Percentiles rank a stretch among this genome's conserved stretches.
Conservation (phyloP, 2,329 filamentous ascomycete species). For the Colletotrichum trifolii region DNA sequence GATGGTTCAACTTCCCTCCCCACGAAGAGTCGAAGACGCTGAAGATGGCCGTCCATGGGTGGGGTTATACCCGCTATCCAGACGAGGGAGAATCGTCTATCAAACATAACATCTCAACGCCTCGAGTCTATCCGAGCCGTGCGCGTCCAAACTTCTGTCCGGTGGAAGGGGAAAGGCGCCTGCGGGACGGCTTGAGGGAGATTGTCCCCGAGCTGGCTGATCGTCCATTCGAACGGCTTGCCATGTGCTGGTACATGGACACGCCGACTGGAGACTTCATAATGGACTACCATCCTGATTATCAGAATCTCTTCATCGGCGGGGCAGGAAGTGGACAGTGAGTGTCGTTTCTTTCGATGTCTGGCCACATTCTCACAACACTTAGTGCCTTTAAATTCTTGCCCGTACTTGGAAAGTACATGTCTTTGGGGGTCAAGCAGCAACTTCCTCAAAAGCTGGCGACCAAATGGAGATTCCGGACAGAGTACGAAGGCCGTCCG, state of each 20-base stretch:
- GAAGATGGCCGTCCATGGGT: slow-evolving; percentile 71
- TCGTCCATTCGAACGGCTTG: slow-evolving; percentile 60
- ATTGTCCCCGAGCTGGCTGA: slow-evolving; percentile 66
- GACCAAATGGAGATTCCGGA: slow-evolving; percentile 44
- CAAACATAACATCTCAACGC: neutral
- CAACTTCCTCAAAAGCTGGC: slow-evolving; percentile 39
- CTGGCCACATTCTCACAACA: neutral
- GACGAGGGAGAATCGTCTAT: slow-evolving; percentile 21
- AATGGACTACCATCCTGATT: slow-evolving; percentile 64
- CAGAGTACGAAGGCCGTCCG: neutral
- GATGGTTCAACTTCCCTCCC: slow-evolving; percentile 66
- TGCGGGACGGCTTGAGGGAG: slow-evolving; percentile 62
- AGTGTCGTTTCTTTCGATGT: neutral
- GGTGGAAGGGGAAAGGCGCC: slow-evolving; percentile 61
- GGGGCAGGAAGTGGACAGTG: slow-evolving; percentile 58
- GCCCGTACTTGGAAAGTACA: slow-evolving; percentile 40
- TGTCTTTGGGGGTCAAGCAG: slow-evolving; percentile 45
- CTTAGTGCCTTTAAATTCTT: slow-evolving; percentile 42
- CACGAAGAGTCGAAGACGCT: slow-evolving; percentile 57
- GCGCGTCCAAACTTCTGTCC: slow-evolving; percentile 55
- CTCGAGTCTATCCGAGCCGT: slow-evolving; percentile 5
- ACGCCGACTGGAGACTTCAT: slow-evolving; percentile 72
- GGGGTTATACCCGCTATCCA: slow-evolving; percentile 58
- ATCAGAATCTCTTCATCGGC: slow-evolving; percentile 57
- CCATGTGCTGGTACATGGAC: slow-evolving; percentile 74